phyloP scores from a whole-genome alignment of 768 basidiomycete genomes.

The Lentinus brumalis region DNA sequence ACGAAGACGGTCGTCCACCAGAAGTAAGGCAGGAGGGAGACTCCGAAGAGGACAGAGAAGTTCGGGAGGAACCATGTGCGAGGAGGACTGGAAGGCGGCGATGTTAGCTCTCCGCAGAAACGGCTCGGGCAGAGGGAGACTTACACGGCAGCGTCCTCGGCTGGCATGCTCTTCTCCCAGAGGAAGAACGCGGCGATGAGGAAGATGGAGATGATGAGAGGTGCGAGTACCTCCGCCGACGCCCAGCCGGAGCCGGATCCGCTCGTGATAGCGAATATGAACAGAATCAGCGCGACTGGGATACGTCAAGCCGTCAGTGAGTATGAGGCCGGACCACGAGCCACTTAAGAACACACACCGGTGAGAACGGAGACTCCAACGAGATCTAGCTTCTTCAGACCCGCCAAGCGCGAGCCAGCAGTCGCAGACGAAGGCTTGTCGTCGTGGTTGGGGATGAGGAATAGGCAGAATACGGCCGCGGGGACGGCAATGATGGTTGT shows the following conservation, averaged over 20 bases:
- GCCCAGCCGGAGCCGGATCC: slow-evolving; percentile 42
- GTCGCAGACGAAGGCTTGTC: background rate
- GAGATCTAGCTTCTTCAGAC: slow-evolving; percentile 27
- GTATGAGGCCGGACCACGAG: slow-evolving; percentile 22
- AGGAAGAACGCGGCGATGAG: slow-evolving; percentile 39
- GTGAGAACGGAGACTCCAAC: slow-evolving; percentile 32
- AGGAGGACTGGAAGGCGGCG: slow-evolving; percentile 26
- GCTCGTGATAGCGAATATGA: slow-evolving; percentile 34
- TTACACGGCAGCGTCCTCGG: slow-evolving; percentile 35
- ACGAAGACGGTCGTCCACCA: slow-evolving; percentile 38
- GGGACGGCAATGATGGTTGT: slow-evolving; percentile 37
- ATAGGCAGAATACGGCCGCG: background rate
- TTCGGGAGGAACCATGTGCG: slow-evolving; percentile 37
- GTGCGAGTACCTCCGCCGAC: slow-evolving; percentile 38
- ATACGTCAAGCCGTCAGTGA: slow-evolving; percentile 18
- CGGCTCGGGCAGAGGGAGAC: background rate
- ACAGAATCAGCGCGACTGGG: slow-evolving; percentile 29
- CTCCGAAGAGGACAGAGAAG: slow-evolving; percentile 34
- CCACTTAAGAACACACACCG: slow-evolving; percentile 15
- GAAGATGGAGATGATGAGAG: slow-evolving; percentile 40
- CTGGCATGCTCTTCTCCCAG: slow-evolving; percentile 36
- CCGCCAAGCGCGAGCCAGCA: background rate
- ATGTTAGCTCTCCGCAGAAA: too few relatives aligned
- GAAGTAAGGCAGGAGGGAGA: slow-evolving; percentile 35
- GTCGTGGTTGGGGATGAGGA: background rate